phyloP scores from a whole-genome alignment of 2,329 filamentous ascomycete genomes.

The Trichoderma cornu-damae region DNA sequence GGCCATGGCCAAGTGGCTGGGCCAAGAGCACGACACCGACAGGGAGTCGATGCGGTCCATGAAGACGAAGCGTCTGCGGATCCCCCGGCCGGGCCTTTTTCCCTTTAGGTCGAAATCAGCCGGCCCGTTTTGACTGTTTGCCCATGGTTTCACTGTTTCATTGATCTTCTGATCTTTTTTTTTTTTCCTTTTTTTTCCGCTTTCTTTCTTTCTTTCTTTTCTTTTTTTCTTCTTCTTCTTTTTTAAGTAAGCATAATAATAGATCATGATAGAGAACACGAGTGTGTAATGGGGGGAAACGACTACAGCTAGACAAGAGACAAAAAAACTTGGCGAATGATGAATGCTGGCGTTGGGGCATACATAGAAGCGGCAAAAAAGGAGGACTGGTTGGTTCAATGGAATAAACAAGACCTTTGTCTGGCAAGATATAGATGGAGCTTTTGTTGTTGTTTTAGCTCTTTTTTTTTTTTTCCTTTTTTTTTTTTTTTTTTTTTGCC shows the following conservation, averaged over 20 bases:
- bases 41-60: constrained; percentile 34
- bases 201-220: not conserved
- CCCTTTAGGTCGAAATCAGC: constrained; percentile 32
- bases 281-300: not conserved
- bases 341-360: not conserved
- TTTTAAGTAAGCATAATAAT: not conserved
- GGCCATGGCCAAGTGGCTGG: constrained; percentile 39
- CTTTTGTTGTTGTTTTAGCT: too few species aligned
- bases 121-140: constrained; percentile 18
- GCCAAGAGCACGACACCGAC: constrained; percentile 36
- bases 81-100: constrained; percentile 30
- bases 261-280: constrained; percentile 5
- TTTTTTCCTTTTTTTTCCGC: not conserved
- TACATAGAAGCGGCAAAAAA: constrained; percentile 8
- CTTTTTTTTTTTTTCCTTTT: too few species aligned
- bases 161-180: not conserved
- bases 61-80: constrained; percentile 30
- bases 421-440: constrained; percentile 1
- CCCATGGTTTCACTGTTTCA: not conserved
- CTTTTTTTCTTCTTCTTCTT: not conserved
- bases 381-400: not conserved
- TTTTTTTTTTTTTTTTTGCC: not conserved
- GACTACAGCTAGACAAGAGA: not conserved
- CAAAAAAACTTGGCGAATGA: constrained; percentile 2
- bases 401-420: not conserved